Percentiles rank a stretch among this genome's conserved stretches.
phyloP scores from a whole-genome alignment of 805 yeast genomes.

The Helenozyma rhizophorensis region DNA sequence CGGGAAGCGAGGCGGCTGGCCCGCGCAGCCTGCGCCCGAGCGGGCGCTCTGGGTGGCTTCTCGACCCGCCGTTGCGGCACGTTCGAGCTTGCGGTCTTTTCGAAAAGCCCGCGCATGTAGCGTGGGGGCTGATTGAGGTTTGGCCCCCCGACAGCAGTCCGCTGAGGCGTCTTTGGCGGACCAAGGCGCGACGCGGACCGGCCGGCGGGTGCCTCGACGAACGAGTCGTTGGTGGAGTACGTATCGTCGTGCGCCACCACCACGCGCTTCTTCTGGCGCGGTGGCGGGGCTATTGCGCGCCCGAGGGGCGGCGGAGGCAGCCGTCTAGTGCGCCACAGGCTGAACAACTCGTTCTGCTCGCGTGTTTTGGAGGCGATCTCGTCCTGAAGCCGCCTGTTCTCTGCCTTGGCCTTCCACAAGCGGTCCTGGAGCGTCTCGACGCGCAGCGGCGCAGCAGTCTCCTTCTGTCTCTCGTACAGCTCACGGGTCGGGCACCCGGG shows the following conservation, averaged over 20 bases:
- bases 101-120: constrained; percentile 37
- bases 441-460: constrained; percentile 18
- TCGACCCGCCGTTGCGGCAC: constrained; percentile 2
- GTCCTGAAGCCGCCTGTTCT: constrained; percentile 13
- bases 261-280: constrained; percentile 2
- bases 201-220: constrained; percentile 21
- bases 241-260: constrained; percentile 23
- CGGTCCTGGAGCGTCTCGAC: constrained; percentile 19
- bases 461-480: constrained; percentile 27
- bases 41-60: constrained; percentile 4
- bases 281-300: too few relatives aligned
- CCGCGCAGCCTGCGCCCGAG: constrained; percentile 12
- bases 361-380: background rate
- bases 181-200: constrained; percentile 1
- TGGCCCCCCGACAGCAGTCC: constrained; percentile 20
- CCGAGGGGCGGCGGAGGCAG: too few relatives aligned
- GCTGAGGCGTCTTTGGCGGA: background rate
- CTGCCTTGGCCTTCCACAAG: constrained; percentile 16
- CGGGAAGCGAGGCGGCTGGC: constrained; percentile 8
- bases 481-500: constrained; percentile 36
- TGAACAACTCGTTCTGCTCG: background rate
- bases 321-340: too few relatives aligned
- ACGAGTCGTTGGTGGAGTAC: constrained; percentile 23
- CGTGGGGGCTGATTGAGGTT: constrained; percentile 42
- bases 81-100: constrained; percentile 12